Percentiles rank a stretch among this genome's conserved stretches.
phyloP scores from a whole-genome alignment of 352 stramenopile species.

The Globisporangium camurandrum region DNA sequence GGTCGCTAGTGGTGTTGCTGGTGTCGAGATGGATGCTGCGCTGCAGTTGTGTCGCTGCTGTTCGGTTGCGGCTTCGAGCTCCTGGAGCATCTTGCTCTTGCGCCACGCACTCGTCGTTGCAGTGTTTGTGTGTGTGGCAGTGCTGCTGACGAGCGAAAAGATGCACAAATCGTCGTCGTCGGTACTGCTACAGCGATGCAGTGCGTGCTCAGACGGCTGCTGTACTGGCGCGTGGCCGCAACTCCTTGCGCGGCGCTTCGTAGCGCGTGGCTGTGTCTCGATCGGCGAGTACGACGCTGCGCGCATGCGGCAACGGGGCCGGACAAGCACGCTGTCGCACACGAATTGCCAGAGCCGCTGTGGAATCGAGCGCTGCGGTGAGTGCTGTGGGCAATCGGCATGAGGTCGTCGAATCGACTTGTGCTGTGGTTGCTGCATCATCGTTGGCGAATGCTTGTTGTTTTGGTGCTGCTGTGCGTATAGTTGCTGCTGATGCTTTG shows the following conservation, averaged over 20 bases:
- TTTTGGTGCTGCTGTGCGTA: too few species aligned
- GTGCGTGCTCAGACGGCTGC: too few species aligned
- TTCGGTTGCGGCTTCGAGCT: slow-evolving; percentile 23
- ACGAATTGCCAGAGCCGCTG: slow-evolving; percentile 12
- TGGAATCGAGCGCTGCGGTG: background rate
- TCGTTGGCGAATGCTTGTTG: background rate
- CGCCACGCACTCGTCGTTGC: slow-evolving; percentile 20
- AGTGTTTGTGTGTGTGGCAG: background rate
- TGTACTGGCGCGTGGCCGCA: slow-evolving; percentile 2
- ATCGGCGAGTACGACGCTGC: slow-evolving; percentile 9
- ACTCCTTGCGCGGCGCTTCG: slow-evolving; percentile 10
- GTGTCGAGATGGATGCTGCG: too few species aligned
- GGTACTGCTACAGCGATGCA: background rate
- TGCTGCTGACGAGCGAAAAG: background rate
- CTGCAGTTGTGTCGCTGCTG: background rate
- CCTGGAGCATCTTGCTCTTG: slow-evolving; percentile 30
- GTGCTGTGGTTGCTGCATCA: background rate
- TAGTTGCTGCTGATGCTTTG: background rate
- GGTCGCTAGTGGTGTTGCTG: slow-evolving; percentile 4
- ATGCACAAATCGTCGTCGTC: too few species aligned
- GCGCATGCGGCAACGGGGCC: slow-evolving; percentile 6
- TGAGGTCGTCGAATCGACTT: background rate
- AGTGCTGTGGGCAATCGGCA: background rate
- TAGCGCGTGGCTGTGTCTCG: slow-evolving; percentile 1
- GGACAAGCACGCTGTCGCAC: slow-evolving; percentile 2